Evolutionary conservation across 805 yeast species (phyloP), one percentile per base, ranked within the genome.

Genomic region (Monosporozyma servazzii): DNA sequence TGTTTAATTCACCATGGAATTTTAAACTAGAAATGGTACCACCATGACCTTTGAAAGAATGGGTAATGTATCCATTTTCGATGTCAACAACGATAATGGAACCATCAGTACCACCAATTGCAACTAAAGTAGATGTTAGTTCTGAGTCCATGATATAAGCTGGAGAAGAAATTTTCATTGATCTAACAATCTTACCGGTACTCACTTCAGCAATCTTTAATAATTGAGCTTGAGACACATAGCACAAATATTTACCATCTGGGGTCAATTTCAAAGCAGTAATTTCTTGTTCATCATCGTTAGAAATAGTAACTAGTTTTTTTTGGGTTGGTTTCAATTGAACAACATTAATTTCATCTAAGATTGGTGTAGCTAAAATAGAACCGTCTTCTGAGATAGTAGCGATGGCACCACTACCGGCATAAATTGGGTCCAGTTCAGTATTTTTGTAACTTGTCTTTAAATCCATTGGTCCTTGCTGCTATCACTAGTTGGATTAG

Each of bases 41-140:
- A 20, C 96, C 95, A 66, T 93, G 99, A 0, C 99, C 98, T 66
- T 86, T 85, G 52, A 93, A 76, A 13, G 88, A 82, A 68, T 93
- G 99, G 0, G 99, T 93, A 3, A 85, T 79, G 57, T 77, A 88
- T 1, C 93, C 90, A 36, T 89, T 89, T 56, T 82, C 90, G 37
- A 93, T 76, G 67, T 93, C 99, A 84, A 95, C 89, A 1, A 93
- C 95, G 45, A 87, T 82, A 17, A 90, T 85, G 42, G 82, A 78
- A 47, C 99, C 98, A 67, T 93, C 99, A 0, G 97, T 86, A 46
- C 95, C 89, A 40, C 99, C 99, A 62, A 93, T 82, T 18, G 96
- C 95, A 61, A 90, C 79, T 37, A 93, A 72, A 2, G 96, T 81
- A 2, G 95, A 84, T 0, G 97, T 88, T 2, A 78, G 65, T 67